These are phyloP conservation scores for Hygrocybe punicea DNA, from an alignment of 768 basidiomycete species.

Conservation along the genomic window DNA sequence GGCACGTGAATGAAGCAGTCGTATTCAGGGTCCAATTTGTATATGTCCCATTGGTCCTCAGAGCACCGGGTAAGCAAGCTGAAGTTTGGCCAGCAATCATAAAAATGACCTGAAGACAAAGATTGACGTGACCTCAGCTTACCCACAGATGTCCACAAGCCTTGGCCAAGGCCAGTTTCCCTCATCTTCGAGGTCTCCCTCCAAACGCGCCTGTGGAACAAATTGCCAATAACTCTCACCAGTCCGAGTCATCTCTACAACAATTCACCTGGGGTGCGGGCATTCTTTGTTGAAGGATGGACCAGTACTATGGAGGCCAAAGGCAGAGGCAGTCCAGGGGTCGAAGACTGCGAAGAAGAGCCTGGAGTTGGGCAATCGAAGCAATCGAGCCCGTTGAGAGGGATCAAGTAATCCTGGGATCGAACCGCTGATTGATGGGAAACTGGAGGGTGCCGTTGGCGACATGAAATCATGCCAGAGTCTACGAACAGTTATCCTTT, in stretches of 20 bases:
- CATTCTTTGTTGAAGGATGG: slow-evolving; percentile 46
- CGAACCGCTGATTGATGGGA: slow-evolving; percentile 39
- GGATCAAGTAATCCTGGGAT: slow-evolving; percentile 63
- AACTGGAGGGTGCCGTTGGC: slow-evolving; percentile 20
- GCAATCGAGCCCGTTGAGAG: slow-evolving; percentile 56
- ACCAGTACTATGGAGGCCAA: slow-evolving; percentile 36
- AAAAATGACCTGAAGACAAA: too few relatives aligned
- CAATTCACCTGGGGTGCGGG: slow-evolving; percentile 63
- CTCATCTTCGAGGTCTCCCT: slow-evolving; percentile 59
- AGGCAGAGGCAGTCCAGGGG: slow-evolving; percentile 56
- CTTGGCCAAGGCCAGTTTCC: slow-evolving; percentile 74
- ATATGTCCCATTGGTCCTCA: slow-evolving; percentile 83
- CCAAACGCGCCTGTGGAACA: slow-evolving; percentile 64
- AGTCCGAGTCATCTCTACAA: slow-evolving; percentile 59
- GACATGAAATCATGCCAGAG: background rate
- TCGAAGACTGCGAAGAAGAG: slow-evolving; percentile 74
- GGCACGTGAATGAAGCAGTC: slow-evolving; percentile 54
- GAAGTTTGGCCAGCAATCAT: background rate
- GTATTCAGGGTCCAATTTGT: slow-evolving; percentile 76
- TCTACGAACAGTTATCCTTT: too few relatives aligned
- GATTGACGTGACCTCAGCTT: too few relatives aligned
- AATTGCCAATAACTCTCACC: slow-evolving; percentile 68
- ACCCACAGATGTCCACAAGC: slow-evolving; percentile 63
- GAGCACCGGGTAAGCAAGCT: slow-evolving; percentile 3
- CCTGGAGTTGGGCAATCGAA: slow-evolving; percentile 55